These are phyloP conservation scores for Escovopsis sp. DNA, from an alignment of 2,329 filamentous ascomycete genomes.

Conservation along the genomic window DNA sequence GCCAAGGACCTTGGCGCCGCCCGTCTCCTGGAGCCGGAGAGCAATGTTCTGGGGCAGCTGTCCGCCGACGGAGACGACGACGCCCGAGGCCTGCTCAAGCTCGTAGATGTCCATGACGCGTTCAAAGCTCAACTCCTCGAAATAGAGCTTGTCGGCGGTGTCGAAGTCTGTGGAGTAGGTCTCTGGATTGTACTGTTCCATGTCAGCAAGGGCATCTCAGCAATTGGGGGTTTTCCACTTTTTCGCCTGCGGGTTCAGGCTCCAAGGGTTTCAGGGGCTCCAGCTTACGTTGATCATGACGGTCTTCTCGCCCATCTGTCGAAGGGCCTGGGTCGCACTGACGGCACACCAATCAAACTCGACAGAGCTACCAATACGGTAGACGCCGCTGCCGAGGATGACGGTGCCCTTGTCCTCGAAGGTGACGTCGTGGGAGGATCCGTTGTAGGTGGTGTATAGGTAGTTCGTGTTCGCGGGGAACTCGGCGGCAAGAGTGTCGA, in stretches of 20 bases:
- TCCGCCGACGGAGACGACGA: slow-evolving; percentile 90
- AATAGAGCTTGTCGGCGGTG: slow-evolving; percentile 80
- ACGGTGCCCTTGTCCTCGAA: slow-evolving; percentile 87
- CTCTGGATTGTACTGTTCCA: slow-evolving; percentile 52
- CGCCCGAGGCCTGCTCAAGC: slow-evolving; percentile 67
- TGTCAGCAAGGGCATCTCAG: background rate
- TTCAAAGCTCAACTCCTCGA: slow-evolving; percentile 93
- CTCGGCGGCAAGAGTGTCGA: slow-evolving; percentile 92
- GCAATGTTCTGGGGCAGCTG: slow-evolving; percentile 97
- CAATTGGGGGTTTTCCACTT: too few species aligned
- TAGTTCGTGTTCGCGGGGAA: slow-evolving; percentile 94
- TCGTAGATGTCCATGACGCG: slow-evolving; percentile 99
- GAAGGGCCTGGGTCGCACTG: slow-evolving; percentile 69
- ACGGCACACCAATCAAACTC: slow-evolving; percentile 99
- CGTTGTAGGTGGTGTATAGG: slow-evolving; percentile 96
- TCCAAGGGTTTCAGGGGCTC: background rate
- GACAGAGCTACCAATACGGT: slow-evolving; percentile 92
- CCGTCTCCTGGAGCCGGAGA: slow-evolving; percentile 78
- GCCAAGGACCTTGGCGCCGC: slow-evolving; percentile 78
- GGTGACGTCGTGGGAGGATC: slow-evolving; percentile 77
- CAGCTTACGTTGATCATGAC: slow-evolving; percentile 75
- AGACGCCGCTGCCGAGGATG: slow-evolving; percentile 86
- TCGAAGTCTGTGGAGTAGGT: slow-evolving; percentile 78
- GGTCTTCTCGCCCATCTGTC: slow-evolving; percentile 85
- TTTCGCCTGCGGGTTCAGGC: too few species aligned